Conservation (phyloP, 371 early-diverging fungal species). For the Nematocida sp. region DNA sequence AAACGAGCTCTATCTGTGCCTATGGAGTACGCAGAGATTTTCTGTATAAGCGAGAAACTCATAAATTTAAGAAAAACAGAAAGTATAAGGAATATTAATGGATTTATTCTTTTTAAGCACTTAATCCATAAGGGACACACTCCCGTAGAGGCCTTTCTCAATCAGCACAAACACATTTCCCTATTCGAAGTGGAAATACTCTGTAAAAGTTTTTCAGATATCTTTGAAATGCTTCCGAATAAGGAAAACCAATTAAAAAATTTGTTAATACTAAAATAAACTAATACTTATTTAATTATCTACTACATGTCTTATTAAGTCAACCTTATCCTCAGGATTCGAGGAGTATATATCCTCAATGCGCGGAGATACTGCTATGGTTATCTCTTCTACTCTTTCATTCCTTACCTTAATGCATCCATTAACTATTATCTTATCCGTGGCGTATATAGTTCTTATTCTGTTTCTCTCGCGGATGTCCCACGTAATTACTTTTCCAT, state of each 20-base stretch:
- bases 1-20: background rate
- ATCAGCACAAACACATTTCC: background rate
- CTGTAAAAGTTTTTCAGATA: too few relatives aligned
- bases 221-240: too few relatives aligned
- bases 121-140: slow-evolving; percentile 24
- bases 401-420: too few relatives aligned
- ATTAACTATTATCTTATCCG: slow-evolving; percentile 12
- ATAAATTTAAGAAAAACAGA: too few relatives aligned
- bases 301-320: too few relatives aligned
- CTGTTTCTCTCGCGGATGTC: slow-evolving; percentile 15
- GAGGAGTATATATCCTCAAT: too few relatives aligned
- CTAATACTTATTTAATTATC: too few relatives aligned
- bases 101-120: slow-evolving; percentile 1
- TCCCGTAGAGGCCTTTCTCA: background rate
- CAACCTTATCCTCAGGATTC: too few relatives aligned
- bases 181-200: slow-evolving; percentile 38
- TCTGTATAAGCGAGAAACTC: background rate
- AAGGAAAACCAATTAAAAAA: too few relatives aligned
- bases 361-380: background rate
- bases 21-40: background rate
- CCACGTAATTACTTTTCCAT: slow-evolving; percentile 36
- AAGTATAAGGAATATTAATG: background rate
- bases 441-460: slow-evolving; percentile 9
- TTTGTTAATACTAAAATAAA: too few relatives aligned
- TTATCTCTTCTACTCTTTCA: slow-evolving; percentile 4